phyloP scores from a whole-genome alignment of 208 protist genomes.

The Trypanosoma congolense region DNA sequence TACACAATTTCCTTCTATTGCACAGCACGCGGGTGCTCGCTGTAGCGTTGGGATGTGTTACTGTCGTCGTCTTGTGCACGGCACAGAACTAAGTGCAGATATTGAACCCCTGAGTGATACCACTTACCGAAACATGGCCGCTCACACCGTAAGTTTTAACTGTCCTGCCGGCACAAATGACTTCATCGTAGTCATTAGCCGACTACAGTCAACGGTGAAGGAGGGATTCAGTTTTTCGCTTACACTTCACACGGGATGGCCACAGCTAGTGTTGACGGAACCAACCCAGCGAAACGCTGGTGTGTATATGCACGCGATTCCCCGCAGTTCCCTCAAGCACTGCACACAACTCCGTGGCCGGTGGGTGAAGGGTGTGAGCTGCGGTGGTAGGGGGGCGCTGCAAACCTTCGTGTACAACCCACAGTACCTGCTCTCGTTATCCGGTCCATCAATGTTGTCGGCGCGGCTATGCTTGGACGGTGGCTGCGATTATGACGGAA shows the following conservation, averaged over 20 bases:
- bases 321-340: slow-evolving; percentile 38
- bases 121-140: slow-evolving; percentile 49
- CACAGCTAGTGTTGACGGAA: slow-evolving; percentile 38
- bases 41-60: slow-evolving; percentile 71
- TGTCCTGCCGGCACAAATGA: slow-evolving; percentile 66
- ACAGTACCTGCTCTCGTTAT: slow-evolving; percentile 48
- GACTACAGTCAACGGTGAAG: slow-evolving; percentile 33
- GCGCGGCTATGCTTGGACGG: slow-evolving; percentile 21
- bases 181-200: slow-evolving; percentile 61
- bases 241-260: slow-evolving; percentile 79
- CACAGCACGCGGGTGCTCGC: slow-evolving; percentile 48
- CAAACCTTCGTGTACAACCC: slow-evolving; percentile 72
- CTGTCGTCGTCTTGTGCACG: slow-evolving; percentile 58
- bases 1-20: slow-evolving; percentile 62
- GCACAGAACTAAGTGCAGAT: slow-evolving; percentile 41
- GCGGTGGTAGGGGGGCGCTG: slow-evolving; percentile 51
- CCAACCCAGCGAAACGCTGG: slow-evolving; percentile 24
- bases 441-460: slow-evolving; percentile 47
- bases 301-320: slow-evolving; percentile 82
- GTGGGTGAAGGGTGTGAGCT: slow-evolving; percentile 72
- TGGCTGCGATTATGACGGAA: slow-evolving; percentile 6
- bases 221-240: slow-evolving; percentile 68
- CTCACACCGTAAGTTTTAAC: slow-evolving; percentile 76
- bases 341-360: slow-evolving; percentile 31
- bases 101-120: slow-evolving; percentile 60